These are phyloP conservation scores for Aspergillus fischeri DNA, from an alignment of 2,329 filamentous ascomycete species.

Conservation along the genomic window DNA sequence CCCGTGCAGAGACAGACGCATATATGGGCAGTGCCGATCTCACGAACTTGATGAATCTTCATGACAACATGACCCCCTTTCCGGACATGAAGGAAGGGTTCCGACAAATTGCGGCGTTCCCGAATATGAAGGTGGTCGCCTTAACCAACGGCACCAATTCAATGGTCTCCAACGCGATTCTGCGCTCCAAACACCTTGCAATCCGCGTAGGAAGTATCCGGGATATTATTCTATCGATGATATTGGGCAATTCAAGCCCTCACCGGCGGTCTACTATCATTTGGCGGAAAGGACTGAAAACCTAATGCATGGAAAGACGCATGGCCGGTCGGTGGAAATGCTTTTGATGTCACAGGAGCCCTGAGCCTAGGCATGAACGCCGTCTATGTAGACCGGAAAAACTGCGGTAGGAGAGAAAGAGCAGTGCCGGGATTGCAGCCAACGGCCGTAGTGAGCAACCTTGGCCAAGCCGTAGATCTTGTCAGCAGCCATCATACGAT, in stretches of 20 bases:
- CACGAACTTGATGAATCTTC: slow-evolving; percentile 56
- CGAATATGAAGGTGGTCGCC: slow-evolving; percentile 52
- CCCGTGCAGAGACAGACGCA: slow-evolving; percentile 55
- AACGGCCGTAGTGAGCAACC: slow-evolving; percentile 50
- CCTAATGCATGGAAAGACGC: slow-evolving; percentile 46
- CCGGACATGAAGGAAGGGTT: slow-evolving; percentile 59
- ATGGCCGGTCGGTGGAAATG: slow-evolving; percentile 69
- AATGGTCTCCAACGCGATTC: slow-evolving; percentile 61
- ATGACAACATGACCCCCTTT: slow-evolving; percentile 62
- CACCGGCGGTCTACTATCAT: slow-evolving; percentile 58
- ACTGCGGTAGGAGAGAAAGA: slow-evolving; percentile 62
- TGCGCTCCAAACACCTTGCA: slow-evolving; percentile 53
- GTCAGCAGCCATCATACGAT: slow-evolving; percentile 21
- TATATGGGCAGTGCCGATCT: slow-evolving; percentile 44
- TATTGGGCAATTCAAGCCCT: slow-evolving; percentile 61
- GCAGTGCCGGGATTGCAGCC: slow-evolving; percentile 51
- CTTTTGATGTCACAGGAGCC: slow-evolving; percentile 68
- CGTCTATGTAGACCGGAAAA: slow-evolving; percentile 63
- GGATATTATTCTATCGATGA: slow-evolving; percentile 59
- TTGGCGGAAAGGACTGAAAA: slow-evolving; percentile 50
- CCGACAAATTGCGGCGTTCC: slow-evolving; percentile 39
- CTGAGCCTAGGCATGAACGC: slow-evolving; percentile 58
- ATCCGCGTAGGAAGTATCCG: slow-evolving; percentile 48
- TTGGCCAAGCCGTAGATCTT: slow-evolving; percentile 54
- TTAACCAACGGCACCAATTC: slow-evolving; percentile 66